phyloP scores from a whole-genome alignment of 257 asterid genomes.

The Linaria vulgaris region DNA sequence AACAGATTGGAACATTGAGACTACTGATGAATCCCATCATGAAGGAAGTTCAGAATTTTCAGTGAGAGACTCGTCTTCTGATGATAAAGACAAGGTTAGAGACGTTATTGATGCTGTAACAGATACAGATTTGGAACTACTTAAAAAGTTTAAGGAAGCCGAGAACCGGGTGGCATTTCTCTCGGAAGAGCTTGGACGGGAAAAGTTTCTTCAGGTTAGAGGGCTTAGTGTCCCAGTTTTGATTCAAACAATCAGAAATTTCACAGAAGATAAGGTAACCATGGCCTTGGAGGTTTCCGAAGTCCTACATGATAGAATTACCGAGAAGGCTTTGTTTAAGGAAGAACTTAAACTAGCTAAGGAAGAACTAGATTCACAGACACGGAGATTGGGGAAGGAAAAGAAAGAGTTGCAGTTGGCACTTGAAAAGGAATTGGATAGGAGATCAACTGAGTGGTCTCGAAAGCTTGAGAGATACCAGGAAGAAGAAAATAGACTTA shows the following conservation, averaged over 20 bases:
- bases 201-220: slow-evolving; percentile 47
- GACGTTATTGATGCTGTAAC: slow-evolving; percentile 31
- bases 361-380: slow-evolving; percentile 49
- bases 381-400: slow-evolving; percentile 72
- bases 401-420: slow-evolving; percentile 74
- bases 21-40: slow-evolving; percentile 39
- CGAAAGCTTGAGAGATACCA: slow-evolving; percentile 80
- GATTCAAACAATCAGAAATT: slow-evolving; percentile 58
- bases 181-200: slow-evolving; percentile 66
- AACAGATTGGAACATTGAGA: slow-evolving; percentile 41
- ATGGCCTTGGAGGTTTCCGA: slow-evolving; percentile 71
- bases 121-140: slow-evolving; percentile 50
- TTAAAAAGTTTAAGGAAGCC: slow-evolving; percentile 62
- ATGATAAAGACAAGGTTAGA: slow-evolving; percentile 37
- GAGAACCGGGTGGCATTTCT: slow-evolving; percentile 63
- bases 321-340: slow-evolving; percentile 69
- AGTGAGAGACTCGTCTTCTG: slow-evolving; percentile 39
- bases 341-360: slow-evolving; percentile 52
- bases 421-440: slow-evolving; percentile 84
- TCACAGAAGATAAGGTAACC: slow-evolving; percentile 68
- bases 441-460: slow-evolving; percentile 92
- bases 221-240: slow-evolving; percentile 56
- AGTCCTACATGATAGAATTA: slow-evolving; percentile 62
- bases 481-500: slow-evolving; percentile 87
- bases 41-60: slow-evolving; percentile 42